phyloP scores from a whole-genome alignment of 2,329 filamentous ascomycete species.

The Emergomyces africanus region DNA sequence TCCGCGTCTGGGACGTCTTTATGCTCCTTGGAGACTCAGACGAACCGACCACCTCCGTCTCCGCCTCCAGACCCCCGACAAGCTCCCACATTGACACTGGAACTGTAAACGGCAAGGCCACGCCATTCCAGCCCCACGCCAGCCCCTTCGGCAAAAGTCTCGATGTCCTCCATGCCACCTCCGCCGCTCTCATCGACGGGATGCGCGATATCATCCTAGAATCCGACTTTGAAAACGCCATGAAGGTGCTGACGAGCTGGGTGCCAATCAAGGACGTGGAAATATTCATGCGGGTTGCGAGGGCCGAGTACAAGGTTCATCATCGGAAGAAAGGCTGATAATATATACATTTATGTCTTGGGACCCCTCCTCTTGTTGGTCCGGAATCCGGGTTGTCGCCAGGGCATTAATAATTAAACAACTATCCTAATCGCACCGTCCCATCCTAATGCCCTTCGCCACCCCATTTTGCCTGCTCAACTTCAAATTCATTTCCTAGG shows the following conservation, averaged over 20 bases:
- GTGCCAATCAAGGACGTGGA: constrained; percentile 92
- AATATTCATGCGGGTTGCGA: constrained; percentile 77
- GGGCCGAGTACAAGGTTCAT: constrained; percentile 69
- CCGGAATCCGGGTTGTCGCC: not conserved
- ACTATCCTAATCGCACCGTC: not conserved
- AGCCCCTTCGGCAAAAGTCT: constrained; percentile 51
- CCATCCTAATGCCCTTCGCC: not conserved
- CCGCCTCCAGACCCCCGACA: constrained; percentile 10
- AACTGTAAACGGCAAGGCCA: constrained; percentile 10
- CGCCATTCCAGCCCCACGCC: constrained; percentile 14
- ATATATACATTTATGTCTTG: not conserved
- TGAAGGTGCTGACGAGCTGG: constrained; percentile 93
- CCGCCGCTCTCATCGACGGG: constrained; percentile 80
- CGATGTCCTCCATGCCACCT: constrained; percentile 79
- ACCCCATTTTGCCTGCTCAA: not conserved
- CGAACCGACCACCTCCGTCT: constrained; percentile 20
- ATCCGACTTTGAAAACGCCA: constrained; percentile 92
- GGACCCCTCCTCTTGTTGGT: not conserved
- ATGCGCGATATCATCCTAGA: constrained; percentile 79
- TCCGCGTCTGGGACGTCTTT: constrained; percentile 96
- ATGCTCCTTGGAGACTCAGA: constrained; percentile 75
- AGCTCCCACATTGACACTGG: constrained; percentile 16
- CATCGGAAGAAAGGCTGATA: constrained; percentile 33
- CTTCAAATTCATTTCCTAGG: not conserved
- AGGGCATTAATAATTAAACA: not conserved